Percentiles rank a stretch among this genome's conserved stretches.
These are phyloP conservation scores for Madurella mycetomatis DNA, from an alignment of 2,329 filamentous ascomycete species.

Conservation along the genomic window DNA sequence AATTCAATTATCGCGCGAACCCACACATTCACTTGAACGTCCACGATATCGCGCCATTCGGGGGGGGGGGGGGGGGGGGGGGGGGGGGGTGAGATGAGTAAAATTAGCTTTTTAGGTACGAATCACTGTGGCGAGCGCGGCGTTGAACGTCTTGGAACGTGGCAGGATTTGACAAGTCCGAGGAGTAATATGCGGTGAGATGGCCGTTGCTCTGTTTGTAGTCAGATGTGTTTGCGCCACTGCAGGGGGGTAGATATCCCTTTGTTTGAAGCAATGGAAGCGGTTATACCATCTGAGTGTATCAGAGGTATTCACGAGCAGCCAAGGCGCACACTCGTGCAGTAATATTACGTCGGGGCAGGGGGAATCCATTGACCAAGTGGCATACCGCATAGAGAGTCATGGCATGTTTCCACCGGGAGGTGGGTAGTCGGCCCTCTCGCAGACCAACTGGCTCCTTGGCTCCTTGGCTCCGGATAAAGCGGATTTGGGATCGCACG, in stretches of 20 bases:
- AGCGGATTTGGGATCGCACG: background rate
- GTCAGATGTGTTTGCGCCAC: too few species aligned
- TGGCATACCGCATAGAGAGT: too few species aligned
- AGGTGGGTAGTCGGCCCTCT: background rate
- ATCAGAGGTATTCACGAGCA: too few species aligned
- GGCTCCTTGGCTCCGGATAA: background rate
- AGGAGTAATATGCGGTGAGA: background rate
- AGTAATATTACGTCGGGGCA: background rate
- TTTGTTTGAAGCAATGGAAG: too few species aligned
- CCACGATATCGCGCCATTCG: background rate
- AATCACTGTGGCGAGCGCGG: conserved; percentile 10
- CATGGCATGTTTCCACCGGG: too few species aligned
- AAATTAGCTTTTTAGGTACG: conserved; percentile 9
- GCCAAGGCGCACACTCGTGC: too few species aligned
- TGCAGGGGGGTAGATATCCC: too few species aligned
- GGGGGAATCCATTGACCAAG: conserved; percentile 5
- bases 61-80: too few species aligned
- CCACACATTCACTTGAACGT: background rate
- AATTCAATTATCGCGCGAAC: background rate
- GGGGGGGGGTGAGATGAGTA: background rate
- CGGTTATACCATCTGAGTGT: too few species aligned
- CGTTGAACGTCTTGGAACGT: conserved; percentile 9
- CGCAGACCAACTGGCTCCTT: background rate
- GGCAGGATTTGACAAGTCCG: conserved; percentile 2
- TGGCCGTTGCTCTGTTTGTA: background rate